Evolutionary conservation across 352 stramenopile genomes (phyloP).

Genomic region (Phytophthora fragariae): DNA sequence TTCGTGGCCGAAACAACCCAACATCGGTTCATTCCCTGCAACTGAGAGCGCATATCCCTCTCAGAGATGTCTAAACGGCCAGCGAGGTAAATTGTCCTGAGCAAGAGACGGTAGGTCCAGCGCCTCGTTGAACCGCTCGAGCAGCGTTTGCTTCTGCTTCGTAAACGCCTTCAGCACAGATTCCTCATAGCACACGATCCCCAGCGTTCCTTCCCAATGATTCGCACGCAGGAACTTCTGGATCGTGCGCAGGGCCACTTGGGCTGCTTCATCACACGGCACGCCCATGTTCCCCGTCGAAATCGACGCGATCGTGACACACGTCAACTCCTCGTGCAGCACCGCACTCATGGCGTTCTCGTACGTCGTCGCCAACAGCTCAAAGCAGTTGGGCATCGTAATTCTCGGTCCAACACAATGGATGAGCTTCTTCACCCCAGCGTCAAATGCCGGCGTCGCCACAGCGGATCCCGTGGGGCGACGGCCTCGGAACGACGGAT

Average conservation of each 20-base stretch:
- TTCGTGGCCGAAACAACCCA: no score
- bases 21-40: background rate
- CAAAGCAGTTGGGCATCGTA: slow-evolving; percentile 36
- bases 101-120: slow-evolving; percentile 24
- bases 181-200: slow-evolving; percentile 55
- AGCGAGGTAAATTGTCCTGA: slow-evolving; percentile 6
- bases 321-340: slow-evolving; percentile 49
- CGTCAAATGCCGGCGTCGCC: slow-evolving; percentile 59
- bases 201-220: slow-evolving; percentile 52
- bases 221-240: slow-evolving; percentile 60
- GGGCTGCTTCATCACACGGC: slow-evolving; percentile 32
- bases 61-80: slow-evolving; percentile 5
- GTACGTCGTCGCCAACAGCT: slow-evolving; percentile 55
- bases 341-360: slow-evolving; percentile 47
- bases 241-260: slow-evolving; percentile 46
- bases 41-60: background rate
- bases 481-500: slow-evolving; percentile 37
- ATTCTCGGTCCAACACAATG: slow-evolving; percentile 66
- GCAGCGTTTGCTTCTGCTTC: slow-evolving; percentile 28
- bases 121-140: slow-evolving; percentile 46
- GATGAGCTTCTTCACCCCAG: slow-evolving; percentile 55
- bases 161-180: slow-evolving; percentile 46
- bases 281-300: slow-evolving; percentile 62
- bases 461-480: slow-evolving; percentile 46
- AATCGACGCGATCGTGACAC: slow-evolving; percentile 67